Conservation (phyloP, 352 stramenopile species). For the Globisporangium solare region DNA sequence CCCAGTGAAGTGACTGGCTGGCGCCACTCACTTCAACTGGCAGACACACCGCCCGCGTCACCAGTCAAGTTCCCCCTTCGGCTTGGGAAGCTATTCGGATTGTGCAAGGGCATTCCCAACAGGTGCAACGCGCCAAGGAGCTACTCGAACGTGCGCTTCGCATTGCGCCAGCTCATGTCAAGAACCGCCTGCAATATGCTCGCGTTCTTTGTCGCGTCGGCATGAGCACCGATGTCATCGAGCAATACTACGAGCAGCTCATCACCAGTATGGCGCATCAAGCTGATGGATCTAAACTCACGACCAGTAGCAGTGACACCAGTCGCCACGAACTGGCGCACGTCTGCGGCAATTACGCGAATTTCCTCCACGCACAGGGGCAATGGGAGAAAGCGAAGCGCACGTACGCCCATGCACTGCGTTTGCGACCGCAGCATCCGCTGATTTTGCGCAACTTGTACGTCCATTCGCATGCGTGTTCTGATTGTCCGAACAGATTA, state of each 20-base stretch:
- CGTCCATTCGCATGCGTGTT: background rate
- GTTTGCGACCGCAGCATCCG: slow-evolving; percentile 6
- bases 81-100: too few species aligned
- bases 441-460: slow-evolving; percentile 21
- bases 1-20: too few species aligned
- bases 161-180: slow-evolving; percentile 14
- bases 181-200: slow-evolving; percentile 21
- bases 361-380: slow-evolving; percentile 9
- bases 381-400: slow-evolving; percentile 12
- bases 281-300: background rate
- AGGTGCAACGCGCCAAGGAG: slow-evolving; percentile 8
- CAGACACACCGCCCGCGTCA: too few species aligned
- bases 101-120: too few species aligned
- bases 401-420: slow-evolving; percentile 16
- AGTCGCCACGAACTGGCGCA: slow-evolving; percentile 9
- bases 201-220: slow-evolving; percentile 8
- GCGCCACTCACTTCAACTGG: too few species aligned
- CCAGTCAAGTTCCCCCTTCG: too few species aligned
- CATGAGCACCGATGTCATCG: background rate
- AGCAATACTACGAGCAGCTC: slow-evolving; percentile 13
- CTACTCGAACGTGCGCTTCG: slow-evolving; percentile 21
- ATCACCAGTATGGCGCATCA: slow-evolving; percentile 1
- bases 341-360: slow-evolving; percentile 20
- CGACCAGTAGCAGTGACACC: background rate
- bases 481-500: too few species aligned